Evolutionary conservation across 169 alveolate genomes (phyloP), one percentile per base, ranked within the genome.

Genomic region (Plasmodium knowlesi): DNA sequence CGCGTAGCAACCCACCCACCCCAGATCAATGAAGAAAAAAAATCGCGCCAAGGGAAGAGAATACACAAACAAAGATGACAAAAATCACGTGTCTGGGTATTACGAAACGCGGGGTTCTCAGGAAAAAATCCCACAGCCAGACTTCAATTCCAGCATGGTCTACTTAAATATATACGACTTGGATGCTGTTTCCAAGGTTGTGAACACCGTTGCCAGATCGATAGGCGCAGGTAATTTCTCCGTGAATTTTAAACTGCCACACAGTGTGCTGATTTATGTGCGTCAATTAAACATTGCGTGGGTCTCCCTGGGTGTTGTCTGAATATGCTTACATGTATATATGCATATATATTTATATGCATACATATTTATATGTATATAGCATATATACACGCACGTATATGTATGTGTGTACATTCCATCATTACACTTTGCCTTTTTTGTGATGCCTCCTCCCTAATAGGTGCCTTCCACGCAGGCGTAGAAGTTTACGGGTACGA

Each of bases 391-490:
- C n/a, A n/a, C n/a, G n/a, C n/a, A n/a, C 14, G 14, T 67, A 61
- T 9, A 34, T 25, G 14, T 12, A 61, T 19, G 5, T 73, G 41
- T 34, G 3, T 30, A 73, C 14, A 46, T 34, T 73, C 50, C 39
- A 16, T 53, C 14, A 8, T 9, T 41, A 19, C 34, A n/a, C 1
- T 12, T 3, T 0, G 9, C 73, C 39, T 46, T 14, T 3, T 3
- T 50, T n/a, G 22, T 22, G 19, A 32, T 74, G 37, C 61, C 70
- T 78, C 34, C 61, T 32, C 67, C 67, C 57, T 22, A 2, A 30
- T 30, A 89, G 94, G 94, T 32, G 97, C 97, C 30, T 96, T 95
- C 76, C 97, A 96, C 67, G 97, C 97, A 2, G 97, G 97, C 1
- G 97, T 96, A 41, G 97, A 96, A 54, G 94, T 96, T 5, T 96